These are phyloP conservation scores for Coniochaeta sp. DNA, from an alignment of 2,329 filamentous ascomycete species.

Conservation along the genomic window DNA sequence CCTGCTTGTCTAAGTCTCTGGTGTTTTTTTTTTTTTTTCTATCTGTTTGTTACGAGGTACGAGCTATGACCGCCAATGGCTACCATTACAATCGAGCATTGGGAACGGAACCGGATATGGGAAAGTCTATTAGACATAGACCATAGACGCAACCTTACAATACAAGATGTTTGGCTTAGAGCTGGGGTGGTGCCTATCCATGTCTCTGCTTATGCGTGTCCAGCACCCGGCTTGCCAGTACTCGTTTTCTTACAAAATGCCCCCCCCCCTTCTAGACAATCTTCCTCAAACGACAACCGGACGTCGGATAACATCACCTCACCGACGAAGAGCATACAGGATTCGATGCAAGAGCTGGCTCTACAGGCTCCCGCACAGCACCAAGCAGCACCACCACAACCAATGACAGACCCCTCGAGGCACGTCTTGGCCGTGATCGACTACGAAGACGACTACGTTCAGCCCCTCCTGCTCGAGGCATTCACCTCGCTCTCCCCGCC, in stretches of 20 bases:
- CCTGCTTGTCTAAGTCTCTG: conserved; percentile 5
- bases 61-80: not conserved
- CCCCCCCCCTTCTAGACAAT: not conserved
- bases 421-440: conserved; percentile 65
- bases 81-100: not conserved
- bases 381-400: not conserved
- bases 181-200: not conserved
- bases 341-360: not conserved
- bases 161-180: conserved; percentile 8
- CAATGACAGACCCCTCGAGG: conserved; percentile 15
- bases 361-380: not conserved
- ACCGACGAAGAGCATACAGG: not conserved
- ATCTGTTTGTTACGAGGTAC: not conserved
- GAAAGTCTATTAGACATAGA: conserved; percentile 11
- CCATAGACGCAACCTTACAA: conserved; percentile 18
- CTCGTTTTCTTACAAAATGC: not conserved
- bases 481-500: conserved; percentile 56
- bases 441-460: conserved; percentile 85
- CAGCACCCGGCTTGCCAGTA: not conserved
- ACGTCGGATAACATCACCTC: not conserved
- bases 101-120: conserved; percentile 1
- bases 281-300: not conserved
- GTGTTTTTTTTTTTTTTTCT: not conserved
- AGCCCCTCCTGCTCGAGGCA: conserved; percentile 74
- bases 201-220: conserved; percentile 1